Conservation (phyloP, 192 early-diverging fungal species). For the Coemansia sp. region DNA sequence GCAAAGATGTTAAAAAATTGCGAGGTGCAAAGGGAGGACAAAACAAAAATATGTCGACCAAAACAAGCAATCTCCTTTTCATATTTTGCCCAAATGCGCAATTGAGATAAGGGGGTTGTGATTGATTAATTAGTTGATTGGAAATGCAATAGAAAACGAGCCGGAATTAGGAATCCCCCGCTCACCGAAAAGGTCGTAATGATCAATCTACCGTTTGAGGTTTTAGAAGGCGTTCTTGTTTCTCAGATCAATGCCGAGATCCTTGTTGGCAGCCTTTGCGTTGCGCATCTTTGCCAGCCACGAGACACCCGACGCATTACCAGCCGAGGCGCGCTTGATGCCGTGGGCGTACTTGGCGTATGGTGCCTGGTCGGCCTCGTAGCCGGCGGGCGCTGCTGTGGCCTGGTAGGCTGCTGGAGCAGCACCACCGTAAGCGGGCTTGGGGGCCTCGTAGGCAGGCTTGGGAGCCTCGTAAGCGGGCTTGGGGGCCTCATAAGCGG, state of each 20-base stretch:
- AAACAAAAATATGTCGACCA: not conserved
- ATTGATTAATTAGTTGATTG: too few relatives aligned
- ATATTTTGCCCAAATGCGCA: not conserved
- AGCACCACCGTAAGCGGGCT: slow-evolving; percentile 5
- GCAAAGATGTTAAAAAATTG: too few relatives aligned
- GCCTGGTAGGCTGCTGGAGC: slow-evolving; percentile 8
- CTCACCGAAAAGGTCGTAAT: too few relatives aligned
- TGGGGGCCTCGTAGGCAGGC: slow-evolving; percentile 8
- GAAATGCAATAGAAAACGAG: too few relatives aligned
- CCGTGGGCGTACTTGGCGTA: not conserved
- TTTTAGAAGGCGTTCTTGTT: slow-evolving; percentile 6
- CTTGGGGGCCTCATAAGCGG: slow-evolving; percentile 5
- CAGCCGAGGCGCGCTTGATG: slow-evolving; percentile 8
- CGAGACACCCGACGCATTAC: not conserved
- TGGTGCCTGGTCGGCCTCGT: not conserved
- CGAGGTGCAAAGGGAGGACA: not conserved
- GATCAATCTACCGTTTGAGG: not conserved
- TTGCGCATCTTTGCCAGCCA: slow-evolving; percentile 11
- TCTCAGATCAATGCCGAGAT: slow-evolving; percentile 21
- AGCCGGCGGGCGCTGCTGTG: slow-evolving; percentile 7
- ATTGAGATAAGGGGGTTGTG: not conserved
- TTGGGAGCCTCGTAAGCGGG: slow-evolving; percentile 9
- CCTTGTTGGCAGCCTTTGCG: slow-evolving; percentile 8
- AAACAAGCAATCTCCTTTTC: not conserved
- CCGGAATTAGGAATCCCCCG: too few relatives aligned